Percentiles rank a stretch among this genome's conserved stretches.
Conservation (phyloP, 2,329 filamentous ascomycete species). For the Fusarium dlaminii region DNA sequence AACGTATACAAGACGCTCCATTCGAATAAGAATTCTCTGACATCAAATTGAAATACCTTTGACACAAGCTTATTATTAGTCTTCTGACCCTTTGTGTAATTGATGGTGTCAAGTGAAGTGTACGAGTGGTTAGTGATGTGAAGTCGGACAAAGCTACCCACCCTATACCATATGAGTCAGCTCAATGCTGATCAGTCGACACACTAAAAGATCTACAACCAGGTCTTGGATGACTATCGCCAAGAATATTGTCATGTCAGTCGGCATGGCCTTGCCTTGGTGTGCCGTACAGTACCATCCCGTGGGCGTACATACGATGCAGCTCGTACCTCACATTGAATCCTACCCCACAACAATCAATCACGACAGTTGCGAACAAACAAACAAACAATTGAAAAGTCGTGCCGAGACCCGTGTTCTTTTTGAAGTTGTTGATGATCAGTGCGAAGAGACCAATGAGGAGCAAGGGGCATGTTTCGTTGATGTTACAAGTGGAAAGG, state of each 20-base stretch:
- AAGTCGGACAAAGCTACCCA: not conserved
- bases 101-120: not conserved
- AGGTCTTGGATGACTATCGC: slow-evolving; percentile 6
- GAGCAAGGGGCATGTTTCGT: slow-evolving; percentile 7
- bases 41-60: not conserved
- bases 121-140: not conserved
- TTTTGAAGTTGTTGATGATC: slow-evolving; percentile 2
- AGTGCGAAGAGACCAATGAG: not conserved
- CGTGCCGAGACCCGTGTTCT: slow-evolving; percentile 3
- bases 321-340: not conserved
- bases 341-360: not conserved
- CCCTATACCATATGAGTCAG: slow-evolving; percentile 6
- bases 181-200: not conserved
- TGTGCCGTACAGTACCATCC: not conserved
- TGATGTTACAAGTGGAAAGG: slow-evolving; percentile 11
- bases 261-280: not conserved
- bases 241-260: slow-evolving; percentile 7
- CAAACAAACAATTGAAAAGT: not conserved
- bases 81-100: not conserved
- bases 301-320: not conserved
- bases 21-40: not conserved
- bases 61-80: not conserved
- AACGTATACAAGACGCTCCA: too few species aligned
- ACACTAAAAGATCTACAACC: slow-evolving; percentile 1
- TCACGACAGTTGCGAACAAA: not conserved